phyloP scores from a whole-genome alignment of 2,329 filamentous ascomycete genomes.

The Coniochaeta pulveracea region DNA sequence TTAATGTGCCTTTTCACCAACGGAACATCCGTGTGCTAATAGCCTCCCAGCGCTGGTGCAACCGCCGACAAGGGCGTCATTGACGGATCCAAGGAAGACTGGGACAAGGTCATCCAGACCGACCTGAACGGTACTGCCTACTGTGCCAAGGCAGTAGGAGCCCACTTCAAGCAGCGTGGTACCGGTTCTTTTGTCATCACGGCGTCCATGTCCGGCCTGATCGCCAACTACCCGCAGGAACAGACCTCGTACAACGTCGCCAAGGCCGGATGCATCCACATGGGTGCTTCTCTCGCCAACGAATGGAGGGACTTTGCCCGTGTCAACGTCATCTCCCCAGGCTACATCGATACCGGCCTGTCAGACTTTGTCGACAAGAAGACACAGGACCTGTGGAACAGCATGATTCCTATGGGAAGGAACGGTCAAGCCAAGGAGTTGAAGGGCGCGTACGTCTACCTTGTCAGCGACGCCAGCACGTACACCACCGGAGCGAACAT shows the following conservation, averaged over 20 bases:
- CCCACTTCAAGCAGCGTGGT: constrained; percentile 52
- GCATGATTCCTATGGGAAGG: constrained; percentile 64
- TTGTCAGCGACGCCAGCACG: constrained; percentile 62
- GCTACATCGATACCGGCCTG: constrained; percentile 59
- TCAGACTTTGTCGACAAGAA: constrained; percentile 53
- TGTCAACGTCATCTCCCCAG: constrained; percentile 54
- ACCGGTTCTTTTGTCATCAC: constrained; percentile 58
- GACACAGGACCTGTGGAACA: constrained; percentile 61
- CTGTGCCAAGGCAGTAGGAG: constrained; percentile 52
- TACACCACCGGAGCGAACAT: constrained; percentile 66
- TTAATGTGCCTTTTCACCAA: constrained; percentile 13
- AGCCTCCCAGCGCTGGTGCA: constrained; percentile 41
- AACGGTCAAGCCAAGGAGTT: constrained; percentile 59
- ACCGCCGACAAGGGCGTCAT: constrained; percentile 59
- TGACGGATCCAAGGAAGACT: constrained; percentile 55
- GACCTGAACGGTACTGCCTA: constrained; percentile 62
- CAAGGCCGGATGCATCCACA: constrained; percentile 42
- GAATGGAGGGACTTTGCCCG: constrained; percentile 61
- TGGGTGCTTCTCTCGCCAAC: constrained; percentile 39
- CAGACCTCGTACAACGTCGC: constrained; percentile 58
- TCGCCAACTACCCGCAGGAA: constrained; percentile 59
- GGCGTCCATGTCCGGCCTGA: constrained; percentile 58
- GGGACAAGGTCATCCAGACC: constrained; percentile 51
- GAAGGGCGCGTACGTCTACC: constrained; percentile 69
- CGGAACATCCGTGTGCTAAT: constrained; percentile 5